Percentiles rank a stretch among this genome's conserved stretches.
These are phyloP conservation scores for Neurospora tetrasperma DNA, from an alignment of 495 filamentous ascomycete species.

Conservation along the genomic window DNA sequence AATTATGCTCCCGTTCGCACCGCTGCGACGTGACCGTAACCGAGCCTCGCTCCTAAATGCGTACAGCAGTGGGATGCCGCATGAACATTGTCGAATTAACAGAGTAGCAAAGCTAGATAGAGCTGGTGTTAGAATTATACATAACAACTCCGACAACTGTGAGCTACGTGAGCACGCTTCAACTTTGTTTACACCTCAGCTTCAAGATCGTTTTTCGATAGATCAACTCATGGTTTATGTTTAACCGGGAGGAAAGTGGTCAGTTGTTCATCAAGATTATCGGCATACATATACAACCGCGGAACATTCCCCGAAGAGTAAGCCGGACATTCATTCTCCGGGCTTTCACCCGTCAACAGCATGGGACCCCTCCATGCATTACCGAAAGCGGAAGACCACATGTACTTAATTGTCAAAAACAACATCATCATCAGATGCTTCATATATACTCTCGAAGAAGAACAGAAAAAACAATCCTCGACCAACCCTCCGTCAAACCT, in stretches of 20 bases:
- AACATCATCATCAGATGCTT: neutral
- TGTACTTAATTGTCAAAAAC: neutral
- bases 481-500: neutral
- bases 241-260: neutral
- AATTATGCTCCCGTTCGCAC: neutral
- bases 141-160: neutral
- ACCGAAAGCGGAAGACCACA: neutral
- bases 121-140: neutral
- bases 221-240: neutral
- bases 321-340: neutral
- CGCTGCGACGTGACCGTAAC: neutral
- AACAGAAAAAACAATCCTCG: neutral
- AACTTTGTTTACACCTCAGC: neutral
- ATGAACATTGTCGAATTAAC: too few relatives aligned
- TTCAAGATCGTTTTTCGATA: neutral
- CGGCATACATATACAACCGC: neutral
- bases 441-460: neutral
- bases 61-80: neutral
- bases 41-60: neutral
- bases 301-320: neutral
- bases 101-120: neutral
- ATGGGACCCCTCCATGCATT: neutral
- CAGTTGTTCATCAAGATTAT: neutral
- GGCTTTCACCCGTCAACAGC: neutral
- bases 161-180: neutral